These are phyloP conservation scores for Emydomyces testavorans DNA, from an alignment of 2,329 filamentous ascomycete species.

Conservation along the genomic window DNA sequence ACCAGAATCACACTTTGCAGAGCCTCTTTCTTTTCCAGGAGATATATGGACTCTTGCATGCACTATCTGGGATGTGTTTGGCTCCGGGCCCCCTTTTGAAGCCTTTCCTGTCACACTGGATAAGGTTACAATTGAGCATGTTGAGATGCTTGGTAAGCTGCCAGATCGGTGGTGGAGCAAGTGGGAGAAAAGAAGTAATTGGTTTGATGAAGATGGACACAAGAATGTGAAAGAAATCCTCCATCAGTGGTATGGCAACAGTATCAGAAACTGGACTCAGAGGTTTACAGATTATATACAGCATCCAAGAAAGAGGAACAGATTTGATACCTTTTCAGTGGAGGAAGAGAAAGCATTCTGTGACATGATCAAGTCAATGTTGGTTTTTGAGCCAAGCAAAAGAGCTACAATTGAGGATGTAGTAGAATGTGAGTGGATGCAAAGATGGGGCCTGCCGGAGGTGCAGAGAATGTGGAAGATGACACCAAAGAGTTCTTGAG, in stretches of 20 bases:
- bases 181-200: slow-evolving; percentile 13
- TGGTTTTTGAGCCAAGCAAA: slow-evolving; percentile 16
- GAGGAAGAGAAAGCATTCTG: slow-evolving; percentile 16
- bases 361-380: slow-evolving; percentile 16
- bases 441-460: slow-evolving; percentile 14
- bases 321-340: slow-evolving; percentile 5
- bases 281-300: slow-evolving; percentile 10
- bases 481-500: too few species aligned
- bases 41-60: slow-evolving; percentile 32
- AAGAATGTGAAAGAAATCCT: slow-evolving; percentile 9
- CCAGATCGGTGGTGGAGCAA: slow-evolving; percentile 18
- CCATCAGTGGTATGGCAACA: not conserved
- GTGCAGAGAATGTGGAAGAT: not conserved
- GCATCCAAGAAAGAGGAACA: not conserved
- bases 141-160: slow-evolving; percentile 22
- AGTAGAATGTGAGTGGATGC: slow-evolving; percentile 18
- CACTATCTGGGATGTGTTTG: slow-evolving; percentile 27
- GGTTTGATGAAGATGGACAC: slow-evolving; percentile 11
- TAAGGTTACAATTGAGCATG: slow-evolving; percentile 20
- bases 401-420: slow-evolving; percentile 17
- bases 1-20: slow-evolving; percentile 12
- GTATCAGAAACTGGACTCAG: not conserved
- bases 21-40: slow-evolving; percentile 22
- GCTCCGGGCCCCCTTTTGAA: slow-evolving; percentile 18
- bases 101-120: slow-evolving; percentile 18